Evolutionary conservation across 768 basidiomycete species (phyloP).

Genomic region (Tylopilus rubrobrunneus): DNA sequence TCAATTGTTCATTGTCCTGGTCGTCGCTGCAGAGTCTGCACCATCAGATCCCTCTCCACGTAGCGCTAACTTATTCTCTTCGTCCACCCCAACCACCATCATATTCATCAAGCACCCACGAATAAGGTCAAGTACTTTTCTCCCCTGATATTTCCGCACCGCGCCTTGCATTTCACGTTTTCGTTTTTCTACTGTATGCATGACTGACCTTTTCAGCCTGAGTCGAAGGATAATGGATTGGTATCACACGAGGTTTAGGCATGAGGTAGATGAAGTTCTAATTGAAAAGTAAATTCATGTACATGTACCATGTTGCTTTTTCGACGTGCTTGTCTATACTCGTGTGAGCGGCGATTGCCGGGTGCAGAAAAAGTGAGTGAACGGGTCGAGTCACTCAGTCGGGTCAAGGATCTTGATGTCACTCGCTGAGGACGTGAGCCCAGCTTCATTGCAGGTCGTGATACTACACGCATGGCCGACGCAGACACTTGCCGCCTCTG

Average conservation of each 20-base stretch:
- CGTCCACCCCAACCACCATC: conserved; percentile 2
- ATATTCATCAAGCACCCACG: conserved; percentile 10
- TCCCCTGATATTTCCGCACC: neutral
- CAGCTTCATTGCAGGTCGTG: no score
- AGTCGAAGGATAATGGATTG: conserved; percentile 8
- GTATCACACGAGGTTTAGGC: neutral
- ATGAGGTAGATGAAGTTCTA: neutral
- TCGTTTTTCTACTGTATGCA: conserved; percentile 11
- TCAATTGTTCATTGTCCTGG: neutral
- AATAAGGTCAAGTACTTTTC: conserved; percentile 30
- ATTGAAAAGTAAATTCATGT: conserved; percentile 9
- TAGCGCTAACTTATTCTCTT: conserved; percentile 29
- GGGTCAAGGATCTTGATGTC: conserved; percentile 6
- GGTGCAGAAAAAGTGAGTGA: neutral
- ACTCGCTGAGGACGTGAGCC: neutral
- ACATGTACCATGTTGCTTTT: conserved; percentile 5
- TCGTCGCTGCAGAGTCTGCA: neutral
- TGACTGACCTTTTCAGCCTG: conserved; percentile 31
- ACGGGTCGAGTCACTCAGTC: neutral
- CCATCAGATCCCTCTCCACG: neutral
- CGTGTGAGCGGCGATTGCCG: neutral
- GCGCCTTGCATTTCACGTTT: neutral
- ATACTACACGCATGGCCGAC: conserved; percentile 50
- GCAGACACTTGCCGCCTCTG: conserved; percentile 58
- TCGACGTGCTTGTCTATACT: neutral